Evolutionary conservation across 2,329 filamentous ascomycete species (phyloP).

Genomic region (Davidsoniella australis): DNA sequence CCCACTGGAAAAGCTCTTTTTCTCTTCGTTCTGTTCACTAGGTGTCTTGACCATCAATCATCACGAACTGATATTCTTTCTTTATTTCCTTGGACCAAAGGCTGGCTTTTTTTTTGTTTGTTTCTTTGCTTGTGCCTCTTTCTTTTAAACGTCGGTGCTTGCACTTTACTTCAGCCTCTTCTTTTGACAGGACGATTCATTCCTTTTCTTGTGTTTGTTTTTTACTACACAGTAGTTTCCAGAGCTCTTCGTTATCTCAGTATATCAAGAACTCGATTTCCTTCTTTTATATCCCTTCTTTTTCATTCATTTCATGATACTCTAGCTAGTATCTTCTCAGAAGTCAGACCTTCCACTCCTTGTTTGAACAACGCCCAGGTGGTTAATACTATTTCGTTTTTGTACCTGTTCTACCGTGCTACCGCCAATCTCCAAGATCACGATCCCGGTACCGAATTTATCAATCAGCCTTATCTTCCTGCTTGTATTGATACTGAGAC

Average conservation of each 20-base stretch:
- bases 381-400: too few relatives aligned
- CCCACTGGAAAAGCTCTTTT: not conserved
- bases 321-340: not conserved
- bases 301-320: not conserved
- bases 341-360: too few relatives aligned
- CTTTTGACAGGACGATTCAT: conserved; percentile 8
- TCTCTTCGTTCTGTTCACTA: not conserved
- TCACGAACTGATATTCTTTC: conserved; percentile 4
- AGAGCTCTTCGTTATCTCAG: too few relatives aligned
- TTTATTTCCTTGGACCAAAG: conserved; percentile 3
- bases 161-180: not conserved
- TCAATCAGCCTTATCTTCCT: too few relatives aligned
- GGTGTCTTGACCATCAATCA: not conserved
- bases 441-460: too few relatives aligned
- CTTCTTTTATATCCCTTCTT: not conserved
- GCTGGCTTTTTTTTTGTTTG: conserved; percentile 7
- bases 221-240: not conserved
- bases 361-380: too few relatives aligned
- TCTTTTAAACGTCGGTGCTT: not conserved
- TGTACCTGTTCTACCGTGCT: too few relatives aligned
- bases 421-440: too few relatives aligned
- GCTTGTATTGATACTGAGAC: too few relatives aligned
- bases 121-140: not conserved
- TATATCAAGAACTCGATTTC: too few relatives aligned
- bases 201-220: not conserved